Base-by-base conservation (phyloP, 2,329 filamentous ascomycete species). In the Aspergillus fumigatus region DNA sequence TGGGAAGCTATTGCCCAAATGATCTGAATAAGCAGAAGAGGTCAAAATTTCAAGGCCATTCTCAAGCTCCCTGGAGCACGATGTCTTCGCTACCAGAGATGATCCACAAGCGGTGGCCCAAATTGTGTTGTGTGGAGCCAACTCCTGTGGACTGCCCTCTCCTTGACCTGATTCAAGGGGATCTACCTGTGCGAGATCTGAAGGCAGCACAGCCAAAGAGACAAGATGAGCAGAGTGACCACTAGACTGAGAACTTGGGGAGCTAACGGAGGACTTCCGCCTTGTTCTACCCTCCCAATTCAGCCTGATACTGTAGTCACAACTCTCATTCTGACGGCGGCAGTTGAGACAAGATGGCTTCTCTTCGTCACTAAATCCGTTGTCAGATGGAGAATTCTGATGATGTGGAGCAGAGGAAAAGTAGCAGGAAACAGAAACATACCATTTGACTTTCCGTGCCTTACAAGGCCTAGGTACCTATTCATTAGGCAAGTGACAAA, bases 221-320 rank as follows among this genome's bases (percentile, higher is more conserved):
- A 58, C 53, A 32, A 60, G 59, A 48, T 59, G 56, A 6, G 52
- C 55, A 23, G 61, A 65, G 19, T 57, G 57, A 40, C 63, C 61
- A 59, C 63, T 67, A 14, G 68, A 66, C 49, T 65, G 65, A 23
- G 71, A 68, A 35, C 56, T 61, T 4, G 69, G 64, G 7, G 70
- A 72, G 50, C 70, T 76, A 66, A 62, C 73, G 60, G 62, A 79
- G 75, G 52, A 75, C 59, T 80, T 81, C 72, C 83, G 84, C 68
- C 84, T 87, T 51, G 82, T 80, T 55, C 89, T 82, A 4, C 89
- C 88, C 58, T 88, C 87, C 90, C 90, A 93, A 66, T 92, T 92
- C 62, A 93, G 76, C 32, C 88, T 83, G 64, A 93, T 89, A 65
- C 85, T 89, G 71, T 92, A 93, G 73, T 94, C 89, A 76, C 90